Base-by-base conservation (phyloP, 2,329 filamentous ascomycete genomes). In the Coniella lustricola region DNA sequence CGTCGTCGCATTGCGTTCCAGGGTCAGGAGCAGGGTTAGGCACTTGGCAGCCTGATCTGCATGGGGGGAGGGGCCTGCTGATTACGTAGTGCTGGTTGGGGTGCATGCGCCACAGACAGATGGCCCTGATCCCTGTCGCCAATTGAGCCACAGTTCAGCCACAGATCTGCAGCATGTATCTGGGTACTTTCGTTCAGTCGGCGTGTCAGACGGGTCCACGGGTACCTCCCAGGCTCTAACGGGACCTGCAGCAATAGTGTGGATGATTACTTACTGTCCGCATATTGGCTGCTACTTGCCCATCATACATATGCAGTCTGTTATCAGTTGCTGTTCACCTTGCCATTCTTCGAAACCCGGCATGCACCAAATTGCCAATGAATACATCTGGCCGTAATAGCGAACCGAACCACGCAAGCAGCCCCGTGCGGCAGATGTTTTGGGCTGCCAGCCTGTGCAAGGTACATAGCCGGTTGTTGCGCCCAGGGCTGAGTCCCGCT, bases 361-460 rank as follows among this genome's bases (percentile, higher is more conserved):
- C 25, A 5, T 29, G 25, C 25, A 29, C 46, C 45, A 51, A 45
- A 45, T 44, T 44, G 48, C 48, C 45, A 20, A 48, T n/a, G n/a
- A n/a, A n/a, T n/a, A n/a, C 49, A 51, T 51, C 45, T 51, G 33
- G 31, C 32, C 21, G 34, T 48, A 25, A 51, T 51, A 36, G 39
- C 21, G 21, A 14, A 14, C n/a, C 33, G 36, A 12, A 38, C 10
- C 16, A 7, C 16, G 2, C 36, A n/a, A n/a, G n/a, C n/a, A n/a
- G n/a, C 36, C 36, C 17, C 29, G 40, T 41, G 38, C 21, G 38
- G 38, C 38, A n/a, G 37, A 14, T 16, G 16, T 21, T 13, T 20
- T 36, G 32, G 25, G 21, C 44, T 43, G 43, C 32, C 37, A 29
- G 33, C 44, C 37, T 31, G 38, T n/a, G 29, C 18, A 17, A 12